Conservation (phyloP, 345 rosid genomes). For the Schrenkiella parvula region DNA sequence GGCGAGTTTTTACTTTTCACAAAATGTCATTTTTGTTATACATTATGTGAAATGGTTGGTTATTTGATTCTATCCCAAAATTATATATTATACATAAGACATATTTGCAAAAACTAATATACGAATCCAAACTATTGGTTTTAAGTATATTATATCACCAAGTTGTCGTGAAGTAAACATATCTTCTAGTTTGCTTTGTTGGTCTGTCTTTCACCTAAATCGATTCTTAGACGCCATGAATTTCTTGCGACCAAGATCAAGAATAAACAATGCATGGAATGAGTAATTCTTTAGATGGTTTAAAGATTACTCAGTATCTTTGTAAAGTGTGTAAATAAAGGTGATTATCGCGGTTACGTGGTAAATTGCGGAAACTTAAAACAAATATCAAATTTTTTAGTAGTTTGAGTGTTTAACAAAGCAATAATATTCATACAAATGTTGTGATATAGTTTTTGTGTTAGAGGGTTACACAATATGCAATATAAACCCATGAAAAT, state of each 20-base stretch:
- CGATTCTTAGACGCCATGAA: slow-evolving; percentile 29
- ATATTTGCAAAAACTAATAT: not conserved
- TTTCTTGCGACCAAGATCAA: slow-evolving; percentile 8
- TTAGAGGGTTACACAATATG: not conserved
- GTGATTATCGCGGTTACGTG: not conserved
- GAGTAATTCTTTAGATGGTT: not conserved
- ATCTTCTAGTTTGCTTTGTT: slow-evolving; percentile 30
- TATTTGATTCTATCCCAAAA: too few relatives aligned
- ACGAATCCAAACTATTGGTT: not conserved
- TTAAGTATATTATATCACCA: not conserved
- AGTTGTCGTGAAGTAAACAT: slow-evolving; percentile 18
- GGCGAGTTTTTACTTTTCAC: not conserved
- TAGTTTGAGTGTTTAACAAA: not conserved
- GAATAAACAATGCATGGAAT: slow-evolving; percentile 1
- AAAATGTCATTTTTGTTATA: too few relatives aligned
- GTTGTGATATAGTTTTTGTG: not conserved
- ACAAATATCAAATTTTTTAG: not conserved
- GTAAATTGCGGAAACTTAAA: not conserved
- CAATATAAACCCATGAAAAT: not conserved
- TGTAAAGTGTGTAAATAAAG: not conserved
- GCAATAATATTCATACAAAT: not conserved
- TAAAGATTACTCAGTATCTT: slow-evolving; percentile 2
- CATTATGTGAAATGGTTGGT: too few relatives aligned
- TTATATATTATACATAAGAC: not conserved
- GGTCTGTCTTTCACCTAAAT: slow-evolving; percentile 31